A percentile compares a stretch with the other conserved stretches of the same genome.
These are phyloP conservation scores for Pyronema omphalodes DNA, from an alignment of 495 filamentous ascomycete genomes.

Conservation along the genomic window DNA sequence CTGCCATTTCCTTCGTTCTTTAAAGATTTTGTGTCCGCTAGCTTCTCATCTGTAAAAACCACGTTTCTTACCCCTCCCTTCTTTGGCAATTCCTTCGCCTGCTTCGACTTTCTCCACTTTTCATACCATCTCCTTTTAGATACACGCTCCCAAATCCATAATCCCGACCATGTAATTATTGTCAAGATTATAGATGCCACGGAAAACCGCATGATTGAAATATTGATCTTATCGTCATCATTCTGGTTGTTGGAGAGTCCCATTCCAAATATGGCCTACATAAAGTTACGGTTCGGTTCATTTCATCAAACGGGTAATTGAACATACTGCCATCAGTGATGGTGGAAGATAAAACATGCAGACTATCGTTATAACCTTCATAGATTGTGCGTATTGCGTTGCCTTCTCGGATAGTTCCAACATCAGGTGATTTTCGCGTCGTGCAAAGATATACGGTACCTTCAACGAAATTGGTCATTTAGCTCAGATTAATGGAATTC, in stretches of 20 bases:
- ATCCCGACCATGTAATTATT: no score
- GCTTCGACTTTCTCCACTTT: no score
- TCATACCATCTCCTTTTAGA: no score
- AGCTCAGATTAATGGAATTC: background rate
- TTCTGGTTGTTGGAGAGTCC: background rate
- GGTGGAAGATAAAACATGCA: constrained; percentile 28
- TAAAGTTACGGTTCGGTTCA: background rate
- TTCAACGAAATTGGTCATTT: background rate
- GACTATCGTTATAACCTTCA: constrained; percentile 26
- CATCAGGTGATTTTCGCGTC: constrained; percentile 25
- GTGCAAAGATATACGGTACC: constrained; percentile 15
- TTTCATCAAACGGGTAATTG: background rate
- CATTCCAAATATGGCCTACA: background rate
- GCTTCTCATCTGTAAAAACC: no score
- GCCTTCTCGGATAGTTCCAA: constrained; percentile 25
- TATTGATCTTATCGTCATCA: no score
- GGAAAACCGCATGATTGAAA: no score
- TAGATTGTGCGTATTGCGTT: constrained; percentile 25
- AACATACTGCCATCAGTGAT: constrained; percentile 27
- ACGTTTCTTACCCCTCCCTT: no score
- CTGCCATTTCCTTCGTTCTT: no score
- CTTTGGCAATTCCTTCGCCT: no score
- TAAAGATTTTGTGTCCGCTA: no score
- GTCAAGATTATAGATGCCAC: no score
- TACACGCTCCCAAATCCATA: no score